Evolutionary conservation across 768 basidiomycete species (phyloP).

Genomic region (Trametes sanguinea): DNA sequence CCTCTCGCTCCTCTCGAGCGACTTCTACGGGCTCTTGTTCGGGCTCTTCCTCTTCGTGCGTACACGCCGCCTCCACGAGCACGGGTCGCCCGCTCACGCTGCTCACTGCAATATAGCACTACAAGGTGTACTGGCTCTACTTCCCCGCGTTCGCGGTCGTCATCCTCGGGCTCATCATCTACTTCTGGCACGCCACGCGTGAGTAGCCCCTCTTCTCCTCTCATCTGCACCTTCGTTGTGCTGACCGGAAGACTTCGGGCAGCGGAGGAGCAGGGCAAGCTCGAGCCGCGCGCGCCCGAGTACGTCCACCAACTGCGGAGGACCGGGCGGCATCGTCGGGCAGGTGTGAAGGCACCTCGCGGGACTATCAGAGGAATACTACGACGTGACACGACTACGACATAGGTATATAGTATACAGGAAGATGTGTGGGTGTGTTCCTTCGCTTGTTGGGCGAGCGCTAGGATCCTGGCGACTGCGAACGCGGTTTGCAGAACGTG

Average conservation of each 20-base stretch:
- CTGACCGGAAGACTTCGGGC: constrained; percentile 4
- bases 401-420: too few relatives aligned
- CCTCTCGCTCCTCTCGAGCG: constrained; percentile 80
- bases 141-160: constrained; percentile 78
- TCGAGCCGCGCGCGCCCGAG: constrained; percentile 57
- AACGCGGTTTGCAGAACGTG: too few relatives aligned
- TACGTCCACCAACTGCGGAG: constrained; percentile 46
- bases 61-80: constrained; percentile 21
- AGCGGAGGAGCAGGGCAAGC: constrained; percentile 76
- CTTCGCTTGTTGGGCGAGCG: too few relatives aligned
- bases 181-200: constrained; percentile 88
- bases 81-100: background rate
- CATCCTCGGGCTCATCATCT: constrained; percentile 71
- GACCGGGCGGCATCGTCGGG: constrained; percentile 24
- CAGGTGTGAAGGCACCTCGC: constrained; percentile 14
- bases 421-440: too few relatives aligned
- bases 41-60: constrained; percentile 61
- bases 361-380: too few relatives aligned
- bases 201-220: constrained; percentile 35
- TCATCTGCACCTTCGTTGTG: background rate
- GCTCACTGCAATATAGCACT: constrained; percentile 53
- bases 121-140: constrained; percentile 85
- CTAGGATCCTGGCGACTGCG: too few relatives aligned
- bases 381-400: too few relatives aligned
- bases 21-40: constrained; percentile 86